Evolutionary conservation across 768 basidiomycete genomes (phyloP).

Genomic region (Tricholoma sp.): DNA sequence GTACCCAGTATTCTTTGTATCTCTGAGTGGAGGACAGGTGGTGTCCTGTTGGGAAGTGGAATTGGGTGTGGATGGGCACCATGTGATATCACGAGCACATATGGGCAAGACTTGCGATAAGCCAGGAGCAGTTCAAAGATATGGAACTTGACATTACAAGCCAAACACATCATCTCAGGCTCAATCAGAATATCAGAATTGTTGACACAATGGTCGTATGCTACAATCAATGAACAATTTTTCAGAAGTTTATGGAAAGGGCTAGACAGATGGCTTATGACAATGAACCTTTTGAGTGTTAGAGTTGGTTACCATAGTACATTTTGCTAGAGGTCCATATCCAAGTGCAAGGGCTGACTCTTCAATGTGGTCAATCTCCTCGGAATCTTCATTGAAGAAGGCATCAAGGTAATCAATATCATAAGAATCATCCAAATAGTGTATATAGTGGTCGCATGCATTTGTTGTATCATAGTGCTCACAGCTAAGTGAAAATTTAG

Average conservation of each 20-base stretch:
- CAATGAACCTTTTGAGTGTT: constrained; percentile 12
- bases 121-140: constrained; percentile 12
- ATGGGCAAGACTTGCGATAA: constrained; percentile 10
- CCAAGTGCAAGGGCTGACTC: constrained; percentile 6
- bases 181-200: constrained; percentile 4
- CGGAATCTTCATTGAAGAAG: constrained; percentile 12
- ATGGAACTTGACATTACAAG: constrained; percentile 6
- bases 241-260: neutral
- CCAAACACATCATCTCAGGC: constrained; percentile 5
- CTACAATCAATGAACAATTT: neutral
- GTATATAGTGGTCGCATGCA: constrained; percentile 1
- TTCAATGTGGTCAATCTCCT: constrained; percentile 18
- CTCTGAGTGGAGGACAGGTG: constrained; percentile 3
- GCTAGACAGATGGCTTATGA: constrained; percentile 10
- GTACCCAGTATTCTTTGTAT: neutral
- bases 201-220: neutral
- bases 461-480: constrained; percentile 2
- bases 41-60: constrained; percentile 15
- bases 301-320: constrained; percentile 14
- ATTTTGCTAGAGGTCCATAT: constrained; percentile 12
- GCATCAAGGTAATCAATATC: constrained; percentile 18
- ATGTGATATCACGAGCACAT: constrained; percentile 6
- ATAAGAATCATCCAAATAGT: constrained; percentile 9
- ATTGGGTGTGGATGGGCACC: constrained; percentile 19
- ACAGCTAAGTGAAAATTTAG: neutral